Evolutionary conservation across 371 early-diverging fungal genomes (phyloP), one percentile per base, ranked within the genome.

Genomic region (Zychaea mexicana): DNA sequence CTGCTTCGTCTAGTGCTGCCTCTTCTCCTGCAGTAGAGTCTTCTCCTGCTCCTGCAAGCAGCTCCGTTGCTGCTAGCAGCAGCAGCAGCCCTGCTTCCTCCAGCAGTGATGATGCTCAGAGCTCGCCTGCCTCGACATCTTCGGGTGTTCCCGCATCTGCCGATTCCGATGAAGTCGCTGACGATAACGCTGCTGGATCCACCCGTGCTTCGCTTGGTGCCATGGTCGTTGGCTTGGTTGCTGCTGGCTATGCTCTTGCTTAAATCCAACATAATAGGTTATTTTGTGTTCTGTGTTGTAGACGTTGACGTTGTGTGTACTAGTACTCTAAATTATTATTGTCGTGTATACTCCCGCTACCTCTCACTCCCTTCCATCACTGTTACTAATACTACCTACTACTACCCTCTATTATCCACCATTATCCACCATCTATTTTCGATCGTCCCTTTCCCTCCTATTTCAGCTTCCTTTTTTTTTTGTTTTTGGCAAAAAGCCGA

Each of bases 11-110:
- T 22, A n/a, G 62, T 17, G 30, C 57, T 30, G 46, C 53, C 3
- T 58, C 67, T 17, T 27, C 62, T 19, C n/a, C 60, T 46, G 28
- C 52, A 17, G 21, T 47, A 15, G 13, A 31, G 15, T 30, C 62
- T 31, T 19, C 59, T 22, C 15, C 61, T 19, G 30, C 57, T 26
- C 31, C 46, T 30, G 52, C 15, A 24, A 53, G 32, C 17, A 57
- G 26, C 22, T 45, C 57, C 38, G 59, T 27, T 28, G 53, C 49
- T 46, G 55, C 65, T 58, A n/a, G n/a, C n/a, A n/a, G n/a, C n/a
- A n/a, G n/a, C n/a, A n/a, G n/a, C 30, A 21, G 28, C 30, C 31
- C 58, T 39, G 58, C 36, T 42, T 33, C 42, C 17, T 57, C 58
- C 21, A 31, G 55, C 30, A 54, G 15, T 42, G 42, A 42, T 0